Conservation (phyloP, 2,329 filamentous ascomycete species). For the Exophiala spinifera region DNA sequence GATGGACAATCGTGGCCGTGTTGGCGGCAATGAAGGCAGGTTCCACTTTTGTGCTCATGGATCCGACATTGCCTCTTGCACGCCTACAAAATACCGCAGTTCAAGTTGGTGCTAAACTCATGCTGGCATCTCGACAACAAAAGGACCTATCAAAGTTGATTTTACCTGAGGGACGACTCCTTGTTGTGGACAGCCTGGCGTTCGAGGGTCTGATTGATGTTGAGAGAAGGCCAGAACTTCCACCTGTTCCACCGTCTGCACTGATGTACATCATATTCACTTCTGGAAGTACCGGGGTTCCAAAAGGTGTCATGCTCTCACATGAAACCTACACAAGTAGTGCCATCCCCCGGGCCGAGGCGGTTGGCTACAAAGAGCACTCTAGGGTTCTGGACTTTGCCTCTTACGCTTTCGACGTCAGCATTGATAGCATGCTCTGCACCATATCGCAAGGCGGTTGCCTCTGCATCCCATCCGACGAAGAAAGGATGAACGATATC, state of each 20-base stretch:
- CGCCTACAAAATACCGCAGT: slow-evolving; percentile 37
- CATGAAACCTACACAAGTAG: slow-evolving; percentile 35
- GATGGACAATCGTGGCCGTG: slow-evolving; percentile 42
- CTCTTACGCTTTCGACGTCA: slow-evolving; percentile 47
- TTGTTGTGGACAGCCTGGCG: slow-evolving; percentile 32
- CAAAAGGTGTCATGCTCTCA: slow-evolving; percentile 37
- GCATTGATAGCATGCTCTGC: slow-evolving; percentile 40
- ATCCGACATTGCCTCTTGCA: slow-evolving; percentile 40
- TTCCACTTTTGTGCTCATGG: slow-evolving; percentile 42
- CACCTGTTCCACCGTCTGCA: slow-evolving; percentile 37
- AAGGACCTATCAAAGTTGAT: slow-evolving; percentile 31
- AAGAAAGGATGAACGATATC: slow-evolving; percentile 46
- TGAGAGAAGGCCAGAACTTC: slow-evolving; percentile 13
- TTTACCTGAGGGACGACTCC: slow-evolving; percentile 32
- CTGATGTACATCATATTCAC: slow-evolving; percentile 36
- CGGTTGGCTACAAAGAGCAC: slow-evolving; percentile 40
- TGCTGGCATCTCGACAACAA: slow-evolving; percentile 36
- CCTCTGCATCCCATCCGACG: slow-evolving; percentile 46
- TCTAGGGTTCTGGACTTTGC: slow-evolving; percentile 42
- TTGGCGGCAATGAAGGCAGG: slow-evolving; percentile 43
- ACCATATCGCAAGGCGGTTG: slow-evolving; percentile 43
- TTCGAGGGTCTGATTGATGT: slow-evolving; percentile 25
- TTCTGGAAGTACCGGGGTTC: slow-evolving; percentile 32
- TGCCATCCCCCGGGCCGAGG: slow-evolving; percentile 48
- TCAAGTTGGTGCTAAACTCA: slow-evolving; percentile 35